A percentile compares a stretch with the other conserved stretches of the same genome.
These are phyloP conservation scores for Lagenaria siceraria DNA, from an alignment of 306 rosid genomes.

Conservation along the genomic window DNA sequence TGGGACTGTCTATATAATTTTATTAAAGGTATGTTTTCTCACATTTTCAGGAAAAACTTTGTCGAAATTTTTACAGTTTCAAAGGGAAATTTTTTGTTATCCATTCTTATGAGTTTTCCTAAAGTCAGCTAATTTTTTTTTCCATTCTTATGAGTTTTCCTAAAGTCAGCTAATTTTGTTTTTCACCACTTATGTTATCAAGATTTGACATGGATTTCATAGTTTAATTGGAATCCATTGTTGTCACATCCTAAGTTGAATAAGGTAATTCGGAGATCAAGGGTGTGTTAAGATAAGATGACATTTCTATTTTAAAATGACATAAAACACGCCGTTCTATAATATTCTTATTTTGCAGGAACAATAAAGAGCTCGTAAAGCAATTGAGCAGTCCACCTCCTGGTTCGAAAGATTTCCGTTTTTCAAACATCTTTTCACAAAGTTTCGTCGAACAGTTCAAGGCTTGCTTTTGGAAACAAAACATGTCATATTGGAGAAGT, in stretches of 20 bases:
- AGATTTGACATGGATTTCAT: too few relatives aligned
- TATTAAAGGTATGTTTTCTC: too few relatives aligned
- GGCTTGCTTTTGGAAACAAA: slow-evolving; percentile 32
- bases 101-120: too few relatives aligned
- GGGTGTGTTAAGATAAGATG: neutral
- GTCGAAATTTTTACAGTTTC: too few relatives aligned
- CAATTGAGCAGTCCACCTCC: slow-evolving; percentile 18
- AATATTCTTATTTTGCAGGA: neutral
- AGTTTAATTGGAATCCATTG: neutral
- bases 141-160: too few relatives aligned
- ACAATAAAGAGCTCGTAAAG: slow-evolving; percentile 13
- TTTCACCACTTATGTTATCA: too few relatives aligned
- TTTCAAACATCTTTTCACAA: slow-evolving; percentile 24
- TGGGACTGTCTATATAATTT: neutral
- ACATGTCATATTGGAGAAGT: slow-evolving; percentile 35
- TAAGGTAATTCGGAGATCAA: too few relatives aligned
- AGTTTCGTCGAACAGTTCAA: slow-evolving; percentile 24
- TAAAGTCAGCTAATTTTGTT: too few relatives aligned
- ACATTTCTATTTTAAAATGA: neutral
- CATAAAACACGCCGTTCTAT: neutral
- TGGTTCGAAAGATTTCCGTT: slow-evolving; percentile 26
- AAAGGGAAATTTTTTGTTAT: too few relatives aligned
- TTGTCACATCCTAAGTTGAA: too few relatives aligned
- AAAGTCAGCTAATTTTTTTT: too few relatives aligned
- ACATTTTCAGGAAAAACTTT: neutral